Percentiles rank a stretch among this genome's conserved stretches.
These are phyloP conservation scores for Scedosporium aurantiacum DNA, from an alignment of 2,329 filamentous ascomycete genomes.

Conservation along the genomic window DNA sequence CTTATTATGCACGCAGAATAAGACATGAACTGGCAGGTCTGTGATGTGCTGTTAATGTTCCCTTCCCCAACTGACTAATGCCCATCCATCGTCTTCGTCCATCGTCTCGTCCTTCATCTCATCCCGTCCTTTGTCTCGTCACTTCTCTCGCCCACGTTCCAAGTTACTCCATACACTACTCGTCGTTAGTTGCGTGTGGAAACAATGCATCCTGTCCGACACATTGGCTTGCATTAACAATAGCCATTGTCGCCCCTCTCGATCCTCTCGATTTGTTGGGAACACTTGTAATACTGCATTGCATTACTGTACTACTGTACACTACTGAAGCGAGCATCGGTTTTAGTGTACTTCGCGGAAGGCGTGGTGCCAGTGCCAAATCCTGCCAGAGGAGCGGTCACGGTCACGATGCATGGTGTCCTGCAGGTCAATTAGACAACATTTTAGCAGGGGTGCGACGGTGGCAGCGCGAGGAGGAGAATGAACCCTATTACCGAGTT, in stretches of 20 bases:
- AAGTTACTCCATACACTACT: too few species aligned
- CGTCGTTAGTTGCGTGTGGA: too few species aligned
- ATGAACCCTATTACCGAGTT: not conserved
- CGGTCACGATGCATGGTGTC: not conserved
- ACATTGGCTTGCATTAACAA: too few species aligned
- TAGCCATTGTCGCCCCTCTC: too few species aligned
- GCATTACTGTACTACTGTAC: too few species aligned
- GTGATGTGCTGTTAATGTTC: not conserved
- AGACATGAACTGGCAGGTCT: not conserved
- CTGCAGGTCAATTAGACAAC: not conserved
- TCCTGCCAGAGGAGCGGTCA: slow-evolving; percentile 1
- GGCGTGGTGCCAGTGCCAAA: not conserved
- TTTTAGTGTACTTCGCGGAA: too few species aligned
- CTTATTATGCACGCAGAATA: not conserved
- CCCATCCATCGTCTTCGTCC: not conserved
- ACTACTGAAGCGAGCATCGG: too few species aligned
- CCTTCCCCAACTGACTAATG: not conserved
- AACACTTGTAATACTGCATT: too few species aligned
- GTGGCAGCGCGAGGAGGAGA: not conserved
- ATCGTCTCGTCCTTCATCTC: not conserved
- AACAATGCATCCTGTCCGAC: too few species aligned
- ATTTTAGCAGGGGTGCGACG: too few species aligned
- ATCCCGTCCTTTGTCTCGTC: not conserved
- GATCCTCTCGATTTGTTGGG: too few species aligned
- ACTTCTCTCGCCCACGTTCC: too few species aligned